Conservation (phyloP, 352 stramenopile genomes). For the Pythium phragmitis region DNA sequence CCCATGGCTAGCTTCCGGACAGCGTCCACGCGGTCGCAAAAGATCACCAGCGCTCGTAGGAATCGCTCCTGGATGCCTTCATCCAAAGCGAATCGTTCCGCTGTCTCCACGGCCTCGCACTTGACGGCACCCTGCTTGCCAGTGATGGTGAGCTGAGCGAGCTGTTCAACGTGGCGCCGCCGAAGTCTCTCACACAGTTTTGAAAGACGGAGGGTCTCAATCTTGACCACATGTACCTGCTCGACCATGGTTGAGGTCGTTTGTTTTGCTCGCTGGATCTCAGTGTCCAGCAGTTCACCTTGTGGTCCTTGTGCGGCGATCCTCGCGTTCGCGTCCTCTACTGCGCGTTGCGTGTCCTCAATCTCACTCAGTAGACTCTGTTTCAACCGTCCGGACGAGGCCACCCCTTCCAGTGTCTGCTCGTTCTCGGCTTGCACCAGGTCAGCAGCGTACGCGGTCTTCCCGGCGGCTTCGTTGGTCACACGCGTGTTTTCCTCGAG, state of each 20-base stretch:
- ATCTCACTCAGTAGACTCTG: slow-evolving; percentile 17
- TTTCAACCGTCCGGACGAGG: slow-evolving; percentile 2
- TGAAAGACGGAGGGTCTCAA: not conserved
- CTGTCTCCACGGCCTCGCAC: slow-evolving; percentile 20
- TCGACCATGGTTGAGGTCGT: not conserved
- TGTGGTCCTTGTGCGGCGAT: slow-evolving; percentile 15
- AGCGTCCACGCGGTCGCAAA: slow-evolving; percentile 16
- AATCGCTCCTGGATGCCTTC: slow-evolving; percentile 20
- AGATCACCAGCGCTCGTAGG: slow-evolving; percentile 20
- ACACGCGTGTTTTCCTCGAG: slow-evolving; percentile 7
- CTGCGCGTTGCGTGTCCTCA: not conserved
- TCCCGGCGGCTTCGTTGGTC: slow-evolving; percentile 1
- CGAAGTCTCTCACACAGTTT: slow-evolving; percentile 16
- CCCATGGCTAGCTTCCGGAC: slow-evolving; percentile 20
- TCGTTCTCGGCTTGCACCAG: slow-evolving; percentile 10
- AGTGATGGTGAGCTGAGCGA: not conserved
- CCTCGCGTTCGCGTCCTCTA: not conserved
- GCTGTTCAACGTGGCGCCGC: slow-evolving; percentile 4
- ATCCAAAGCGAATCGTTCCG: not conserved
- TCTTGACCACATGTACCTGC: not conserved
- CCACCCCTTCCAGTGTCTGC: slow-evolving; percentile 10
- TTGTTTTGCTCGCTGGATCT: slow-evolving; percentile 2
- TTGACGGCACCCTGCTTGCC: slow-evolving; percentile 21
- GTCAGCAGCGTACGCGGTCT: slow-evolving; percentile 12
- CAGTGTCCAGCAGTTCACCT: not conserved